Evolutionary conservation across 129 eudicot genomes (phyloP), one percentile per base, ranked within the genome.

Genomic region (Ambrosia artemisiifolia): DNA sequence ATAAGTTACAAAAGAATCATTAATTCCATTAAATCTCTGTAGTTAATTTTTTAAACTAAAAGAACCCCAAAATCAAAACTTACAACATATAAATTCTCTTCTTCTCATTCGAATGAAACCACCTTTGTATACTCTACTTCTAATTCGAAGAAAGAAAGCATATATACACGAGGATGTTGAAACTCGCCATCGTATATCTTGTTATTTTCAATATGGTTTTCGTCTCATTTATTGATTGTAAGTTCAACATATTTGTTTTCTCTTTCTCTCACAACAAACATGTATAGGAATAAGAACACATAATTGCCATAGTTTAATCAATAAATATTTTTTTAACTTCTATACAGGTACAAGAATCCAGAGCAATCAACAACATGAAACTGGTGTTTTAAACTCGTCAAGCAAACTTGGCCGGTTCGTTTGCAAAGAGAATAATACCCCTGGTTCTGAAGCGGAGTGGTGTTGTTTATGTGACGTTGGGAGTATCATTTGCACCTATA

Each of bases 261-360:
- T 13, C 16, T 47, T 10, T 47, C 16, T 65, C 53, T 19, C 30
- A 63, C 69, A 63, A 63, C 14, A 7, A 17, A 63, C 43, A 38
- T 38, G 5, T 24, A 38, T 38, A 38, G 8, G 43, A 38, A 38
- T 38, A 7, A 6, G 43, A 38, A 5, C 6, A 38, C 43, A 38
- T 38, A 38, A 38, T 38, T 38, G 43, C 5, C 10, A 38, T 38
- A 38, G 43, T 38, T 38, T 8, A 38, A 38, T 38, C 43, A 5
- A 6, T 38, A 5, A 38, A 38, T 6, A 38, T 38, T 38, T 7
- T 7, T 8, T 38, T 38, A 38, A 38, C 6, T 38, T 38, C 8
- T 44, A 46, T 66, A 56, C 60, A 48, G 72, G 72, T 59, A 67
- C 44, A 14, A 30, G 57, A 48, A 48, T 48, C 16, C n/a, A 20